Evolutionary conservation across 2,329 filamentous ascomycete species (phyloP), one percentile per base, ranked within the genome.

Genomic region (Aspergillus quadrilineatus): DNA sequence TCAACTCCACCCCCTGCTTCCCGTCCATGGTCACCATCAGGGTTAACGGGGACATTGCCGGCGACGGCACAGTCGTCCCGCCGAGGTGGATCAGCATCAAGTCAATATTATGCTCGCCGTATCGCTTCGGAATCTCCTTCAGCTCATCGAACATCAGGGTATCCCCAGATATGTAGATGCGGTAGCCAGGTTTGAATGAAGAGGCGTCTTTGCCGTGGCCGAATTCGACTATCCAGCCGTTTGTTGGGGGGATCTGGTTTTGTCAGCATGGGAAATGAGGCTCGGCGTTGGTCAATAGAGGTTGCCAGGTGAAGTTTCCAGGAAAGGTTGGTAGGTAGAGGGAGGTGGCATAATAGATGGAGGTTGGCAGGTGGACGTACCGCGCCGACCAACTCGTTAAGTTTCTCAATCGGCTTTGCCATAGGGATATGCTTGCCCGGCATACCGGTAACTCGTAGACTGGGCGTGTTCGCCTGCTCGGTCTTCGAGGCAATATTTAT

Each of bases 11-110:
- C 0, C 85, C 85, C 68, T 87, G 82, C 65, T 80, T 76, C 22
- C 81, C 85, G 67, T 88, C 85, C 85, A 89, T 89, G 0, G 85
- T 88, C 2, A 88, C 82, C 85, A 88, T 88, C 6, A 88, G 80
- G 80, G 88, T 87, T 26, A 88, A 57, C 58, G 88, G 69, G 44
- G 84, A 83, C 67, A 85, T 63, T 4, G 77, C 76, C 0, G 84
- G 83, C 0, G 80, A 78, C 0, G 85, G 86, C 30, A 89, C 83
- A 4, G 84, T 88, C 0, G 85, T 88, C 2, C 85, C 85, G 17
- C 85, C 85, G 0, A 89, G 72, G 59, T 89, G 86, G 1, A 85
- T 77, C 10, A 89, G 76, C 85, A 89, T 88, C 52, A 88, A 70
- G 64, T 89, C 85, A 54, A 89, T 82, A 34, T 78, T 77, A 48